Evolutionary conservation across 2,329 filamentous ascomycete species (phyloP), one percentile per base, ranked within the genome.

Genomic region (Metarhizium anisopliae): DNA sequence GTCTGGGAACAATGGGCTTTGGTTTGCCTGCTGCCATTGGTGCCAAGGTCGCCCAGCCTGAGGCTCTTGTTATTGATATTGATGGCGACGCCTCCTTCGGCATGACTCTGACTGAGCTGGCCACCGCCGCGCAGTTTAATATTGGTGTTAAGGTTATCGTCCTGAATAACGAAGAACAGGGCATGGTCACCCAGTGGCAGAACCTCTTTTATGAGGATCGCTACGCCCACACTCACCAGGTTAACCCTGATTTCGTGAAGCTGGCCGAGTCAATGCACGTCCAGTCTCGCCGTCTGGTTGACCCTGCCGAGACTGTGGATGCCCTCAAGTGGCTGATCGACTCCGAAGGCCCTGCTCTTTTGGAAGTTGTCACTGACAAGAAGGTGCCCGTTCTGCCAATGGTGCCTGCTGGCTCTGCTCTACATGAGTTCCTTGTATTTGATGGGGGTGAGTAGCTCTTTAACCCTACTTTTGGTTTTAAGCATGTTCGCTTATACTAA

Each of bases 181-280:
- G 93, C 54, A 97, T 97, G 93, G 92, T 97, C 47, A 96, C 92
- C 1, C 93, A 96, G 76, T 97, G 93, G 93, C 93, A 97, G 74
- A 92, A 90, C 65, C 84, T 97, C 62, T 97, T 97, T 77, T 97
- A 95, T 76, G 88, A 96, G 72, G 91, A 96, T 68, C 85, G 93
- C 64, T 97, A 85, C 65, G 81, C 90, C 40, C 92, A 96, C 25
- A 25, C 25, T 25, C 25, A 25, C 4, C 25, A 25, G 25, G 25
- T 25, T 4, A 25, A 25, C 25, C 25, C 25, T 25, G 25, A 25
- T 25, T 25, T 25, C 25, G 25, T 25, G 25, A 25, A 25, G 25
- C 25, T 25, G 25, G 25, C 25, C 25, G 25, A 25, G 25, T 25
- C 25, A 25, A 25, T 25, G 25, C 25, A 25, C 25, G 25, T 25